A percentile compares a stretch with the other conserved stretches of the same genome.
These are phyloP conservation scores for Mycena crocata DNA, from an alignment of 768 basidiomycete genomes.

Conservation along the genomic window DNA sequence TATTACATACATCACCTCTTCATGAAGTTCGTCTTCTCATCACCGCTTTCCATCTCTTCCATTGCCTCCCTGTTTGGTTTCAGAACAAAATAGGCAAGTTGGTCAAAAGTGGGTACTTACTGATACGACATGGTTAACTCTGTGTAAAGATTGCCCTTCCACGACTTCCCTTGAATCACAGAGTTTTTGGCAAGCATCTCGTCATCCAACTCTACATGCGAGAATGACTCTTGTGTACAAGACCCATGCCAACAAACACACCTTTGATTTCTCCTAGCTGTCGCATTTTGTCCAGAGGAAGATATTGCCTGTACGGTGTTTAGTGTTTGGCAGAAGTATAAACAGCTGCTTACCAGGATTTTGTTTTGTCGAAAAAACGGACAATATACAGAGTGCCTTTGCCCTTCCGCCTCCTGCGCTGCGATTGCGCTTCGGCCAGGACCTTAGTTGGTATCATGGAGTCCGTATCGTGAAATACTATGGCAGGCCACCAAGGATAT, in stretches of 20 bases:
- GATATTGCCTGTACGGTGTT: slow-evolving; percentile 66
- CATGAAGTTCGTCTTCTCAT: slow-evolving; percentile 26
- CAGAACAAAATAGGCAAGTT: not conserved
- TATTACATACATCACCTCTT: not conserved
- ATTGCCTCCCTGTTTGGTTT: slow-evolving; percentile 25
- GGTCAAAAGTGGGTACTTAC: not conserved
- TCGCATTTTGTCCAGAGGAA: slow-evolving; percentile 65
- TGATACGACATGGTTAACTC: slow-evolving; percentile 23
- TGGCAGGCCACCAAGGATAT: slow-evolving; percentile 91
- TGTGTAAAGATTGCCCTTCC: slow-evolving; percentile 52
- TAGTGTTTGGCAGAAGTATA: not conserved
- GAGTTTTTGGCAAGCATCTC: slow-evolving; percentile 67
- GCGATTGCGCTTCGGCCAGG: slow-evolving; percentile 36
- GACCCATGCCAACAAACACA: slow-evolving; percentile 45
- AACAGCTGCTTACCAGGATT: slow-evolving; percentile 64
- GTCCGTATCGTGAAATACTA: slow-evolving; percentile 75
- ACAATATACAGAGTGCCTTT: slow-evolving; percentile 69
- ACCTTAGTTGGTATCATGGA: slow-evolving; percentile 63
- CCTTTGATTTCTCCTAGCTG: slow-evolving; percentile 77
- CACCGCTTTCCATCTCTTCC: slow-evolving; percentile 32
- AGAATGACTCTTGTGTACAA: not conserved
- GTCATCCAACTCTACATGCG: slow-evolving; percentile 68
- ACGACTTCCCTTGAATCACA: slow-evolving; percentile 60
- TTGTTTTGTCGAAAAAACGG: slow-evolving; percentile 80
- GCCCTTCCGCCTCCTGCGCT: slow-evolving; percentile 47